Percentiles rank a stretch among this genome's conserved stretches.
Evolutionary conservation across 139 green algal species (phyloP).

Genomic region (Chlamydomonas eustigma): DNA sequence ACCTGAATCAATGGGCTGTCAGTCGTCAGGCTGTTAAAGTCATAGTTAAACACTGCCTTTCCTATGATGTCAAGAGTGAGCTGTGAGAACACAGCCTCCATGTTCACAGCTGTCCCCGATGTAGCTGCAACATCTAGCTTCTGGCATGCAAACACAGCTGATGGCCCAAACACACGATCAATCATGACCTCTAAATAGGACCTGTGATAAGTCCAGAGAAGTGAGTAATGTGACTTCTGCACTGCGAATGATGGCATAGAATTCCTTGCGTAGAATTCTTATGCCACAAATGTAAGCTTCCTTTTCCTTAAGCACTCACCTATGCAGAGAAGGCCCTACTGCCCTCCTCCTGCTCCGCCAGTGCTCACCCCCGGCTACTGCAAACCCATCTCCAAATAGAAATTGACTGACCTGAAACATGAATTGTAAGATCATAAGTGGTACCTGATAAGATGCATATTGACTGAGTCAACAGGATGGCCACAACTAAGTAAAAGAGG

Average conservation of each 20-base stretch:
- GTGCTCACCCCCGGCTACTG: conserved; percentile 77
- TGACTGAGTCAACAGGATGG: too few species aligned
- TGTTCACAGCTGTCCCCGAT: conserved; percentile 68
- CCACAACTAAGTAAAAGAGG: too few species aligned
- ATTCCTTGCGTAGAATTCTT: too few species aligned
- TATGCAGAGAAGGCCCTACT: conserved; percentile 90
- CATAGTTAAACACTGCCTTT: conserved; percentile 94
- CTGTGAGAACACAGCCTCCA: conserved; percentile 92
- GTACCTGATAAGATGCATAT: too few species aligned
- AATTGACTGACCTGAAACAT: conserved; percentile 72
- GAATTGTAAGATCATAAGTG: too few species aligned
- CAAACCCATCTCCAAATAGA: conserved; percentile 96
- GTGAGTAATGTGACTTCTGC: too few species aligned
- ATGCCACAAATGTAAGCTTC: too few species aligned
- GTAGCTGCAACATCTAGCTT: conserved; percentile 64
- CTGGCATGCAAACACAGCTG: conserved; percentile 55
- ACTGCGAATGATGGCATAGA: too few species aligned
- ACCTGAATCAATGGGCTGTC: conserved; percentile 79
- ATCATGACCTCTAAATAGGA: conserved; percentile 93
- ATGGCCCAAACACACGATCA: conserved; percentile 74
- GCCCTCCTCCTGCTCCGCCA: conserved; percentile 79
- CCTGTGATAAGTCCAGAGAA: too few species aligned
- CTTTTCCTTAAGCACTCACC: too few species aligned
- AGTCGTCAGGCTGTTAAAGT: conserved; percentile 90
- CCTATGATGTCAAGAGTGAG: conserved; percentile 98